A percentile compares a stretch with the other conserved stretches of the same genome.
Evolutionary conservation across 2,329 filamentous ascomycete species (phyloP).

Genomic region (Aphanoascus verrucosus): DNA sequence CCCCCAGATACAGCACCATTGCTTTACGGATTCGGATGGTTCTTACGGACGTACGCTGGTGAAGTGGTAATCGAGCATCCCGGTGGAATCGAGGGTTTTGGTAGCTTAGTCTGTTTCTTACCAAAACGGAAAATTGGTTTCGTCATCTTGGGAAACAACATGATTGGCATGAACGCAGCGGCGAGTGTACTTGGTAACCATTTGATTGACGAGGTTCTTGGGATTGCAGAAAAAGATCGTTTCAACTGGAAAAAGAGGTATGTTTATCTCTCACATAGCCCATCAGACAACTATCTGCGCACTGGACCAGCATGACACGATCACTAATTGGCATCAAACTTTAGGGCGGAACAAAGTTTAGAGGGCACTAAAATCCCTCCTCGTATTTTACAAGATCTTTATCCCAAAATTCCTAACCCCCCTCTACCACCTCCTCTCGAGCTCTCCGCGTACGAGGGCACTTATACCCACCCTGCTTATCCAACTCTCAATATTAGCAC

Average conservation of each 20-base stretch:
- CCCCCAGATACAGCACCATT: conserved; percentile 7
- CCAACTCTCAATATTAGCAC: conserved; percentile 10
- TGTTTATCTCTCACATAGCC: conserved; percentile 13
- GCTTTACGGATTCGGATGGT: conserved; percentile 15
- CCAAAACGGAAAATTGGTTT: conserved; percentile 37
- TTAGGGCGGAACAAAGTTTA: conserved; percentile 7
- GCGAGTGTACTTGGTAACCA: conserved; percentile 27
- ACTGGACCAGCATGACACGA: not conserved
- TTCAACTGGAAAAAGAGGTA: conserved; percentile 31
- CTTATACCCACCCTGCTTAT: conserved; percentile 10
- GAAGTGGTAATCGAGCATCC: conserved; percentile 35
- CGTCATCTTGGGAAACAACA: conserved; percentile 35
- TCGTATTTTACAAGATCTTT: conserved; percentile 8
- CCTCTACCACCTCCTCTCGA: conserved; percentile 8
- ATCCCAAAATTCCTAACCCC: conserved; percentile 12
- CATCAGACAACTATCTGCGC: not conserved
- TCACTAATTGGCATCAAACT: not conserved
- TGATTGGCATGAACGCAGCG: conserved; percentile 29
- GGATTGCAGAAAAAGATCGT: conserved; percentile 25
- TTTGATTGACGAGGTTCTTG: conserved; percentile 35
- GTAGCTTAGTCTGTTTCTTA: conserved; percentile 37
- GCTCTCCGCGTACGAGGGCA: conserved; percentile 8
- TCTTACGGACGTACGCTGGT: conserved; percentile 16
- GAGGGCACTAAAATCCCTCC: conserved; percentile 10
- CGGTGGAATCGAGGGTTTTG: conserved; percentile 39